These are phyloP conservation scores for Chimonanthus praecox DNA, from an alignment of 164 flowering plant species.

Conservation along the genomic window DNA sequence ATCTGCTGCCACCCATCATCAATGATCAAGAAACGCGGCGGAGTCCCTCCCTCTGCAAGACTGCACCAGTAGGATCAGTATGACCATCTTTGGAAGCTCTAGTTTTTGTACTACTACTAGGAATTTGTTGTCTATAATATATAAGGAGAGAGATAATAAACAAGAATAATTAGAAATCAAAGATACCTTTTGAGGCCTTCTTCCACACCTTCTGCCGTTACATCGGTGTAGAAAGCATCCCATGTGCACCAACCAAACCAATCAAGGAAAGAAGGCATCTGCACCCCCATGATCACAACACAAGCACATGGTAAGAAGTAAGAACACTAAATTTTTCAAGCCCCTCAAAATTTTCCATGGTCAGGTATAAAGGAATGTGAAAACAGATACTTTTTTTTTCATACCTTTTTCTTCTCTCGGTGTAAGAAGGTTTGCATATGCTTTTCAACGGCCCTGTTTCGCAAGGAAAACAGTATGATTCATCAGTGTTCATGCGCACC, in stretches of 20 bases:
- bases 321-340: not conserved
- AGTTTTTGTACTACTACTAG: not conserved
- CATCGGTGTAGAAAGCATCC: too few relatives aligned
- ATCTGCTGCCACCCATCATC: slow-evolving; percentile 99
- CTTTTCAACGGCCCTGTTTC: slow-evolving; percentile 73
- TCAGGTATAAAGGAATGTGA: not conserved
- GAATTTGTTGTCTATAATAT: not conserved
- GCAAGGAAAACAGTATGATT: slow-evolving; percentile 3
- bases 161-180: not conserved
- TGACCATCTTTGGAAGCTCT: too few relatives aligned
- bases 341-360: not conserved
- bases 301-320: not conserved
- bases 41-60: slow-evolving; percentile 68
- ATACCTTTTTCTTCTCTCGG: slow-evolving; percentile 88
- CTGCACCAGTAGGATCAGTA: slow-evolving; percentile 24
- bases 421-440: slow-evolving; percentile 82
- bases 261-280: slow-evolving; percentile 83
- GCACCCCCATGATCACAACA: slow-evolving; percentile 1
- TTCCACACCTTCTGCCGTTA: slow-evolving; percentile 69
- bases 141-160: not conserved
- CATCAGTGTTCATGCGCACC: not conserved
- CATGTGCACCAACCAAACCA: slow-evolving; percentile 94
- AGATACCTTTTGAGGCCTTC: slow-evolving; percentile 76
- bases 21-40: slow-evolving; percentile 78
- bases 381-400: not conserved